phyloP scores from a whole-genome alignment of 2,329 filamentous ascomycete genomes.

The Nothophaeocryptopus gaeumannii region DNA sequence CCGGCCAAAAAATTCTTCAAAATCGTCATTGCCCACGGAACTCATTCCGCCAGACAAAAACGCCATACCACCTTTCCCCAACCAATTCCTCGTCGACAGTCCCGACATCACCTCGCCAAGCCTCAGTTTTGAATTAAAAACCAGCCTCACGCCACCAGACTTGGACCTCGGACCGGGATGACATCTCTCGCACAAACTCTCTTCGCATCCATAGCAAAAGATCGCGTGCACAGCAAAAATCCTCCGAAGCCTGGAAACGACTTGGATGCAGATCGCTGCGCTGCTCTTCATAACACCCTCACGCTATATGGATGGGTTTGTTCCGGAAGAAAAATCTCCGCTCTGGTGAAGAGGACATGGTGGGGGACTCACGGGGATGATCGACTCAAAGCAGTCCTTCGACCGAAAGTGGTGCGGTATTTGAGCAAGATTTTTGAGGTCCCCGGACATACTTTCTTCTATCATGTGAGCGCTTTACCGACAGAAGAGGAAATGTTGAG shows the following conservation, averaged over 20 bases:
- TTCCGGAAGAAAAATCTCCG: constrained; percentile 31
- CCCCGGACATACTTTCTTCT: constrained; percentile 33
- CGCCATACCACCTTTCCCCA: too few relatives aligned
- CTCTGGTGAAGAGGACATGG: constrained; percentile 33
- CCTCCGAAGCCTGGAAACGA: constrained; percentile 25
- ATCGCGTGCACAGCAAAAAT: constrained; percentile 28
- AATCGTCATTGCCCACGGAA: too few relatives aligned
- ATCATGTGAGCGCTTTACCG: constrained; percentile 33
- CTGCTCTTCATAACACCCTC: constrained; percentile 35
- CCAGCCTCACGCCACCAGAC: too few relatives aligned
- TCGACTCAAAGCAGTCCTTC: constrained; percentile 26
- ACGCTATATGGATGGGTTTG: constrained; percentile 36
- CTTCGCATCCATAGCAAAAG: constrained; percentile 32
- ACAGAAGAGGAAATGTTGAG: constrained; percentile 29
- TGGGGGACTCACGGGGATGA: constrained; percentile 32
- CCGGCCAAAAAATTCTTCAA: too few relatives aligned
- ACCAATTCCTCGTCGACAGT: too few relatives aligned
- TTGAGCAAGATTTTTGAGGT: constrained; percentile 35
- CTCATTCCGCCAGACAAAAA: too few relatives aligned
- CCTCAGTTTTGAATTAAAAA: too few relatives aligned
- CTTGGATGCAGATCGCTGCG: constrained; percentile 33
- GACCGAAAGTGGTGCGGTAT: constrained; percentile 30
- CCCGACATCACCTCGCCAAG: too few relatives aligned
- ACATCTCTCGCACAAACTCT: constrained; percentile 11
- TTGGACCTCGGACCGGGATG: too few relatives aligned